Conservation (phyloP, 2,329 filamentous ascomycete species). For the Ceratocystis albifundus region DNA sequence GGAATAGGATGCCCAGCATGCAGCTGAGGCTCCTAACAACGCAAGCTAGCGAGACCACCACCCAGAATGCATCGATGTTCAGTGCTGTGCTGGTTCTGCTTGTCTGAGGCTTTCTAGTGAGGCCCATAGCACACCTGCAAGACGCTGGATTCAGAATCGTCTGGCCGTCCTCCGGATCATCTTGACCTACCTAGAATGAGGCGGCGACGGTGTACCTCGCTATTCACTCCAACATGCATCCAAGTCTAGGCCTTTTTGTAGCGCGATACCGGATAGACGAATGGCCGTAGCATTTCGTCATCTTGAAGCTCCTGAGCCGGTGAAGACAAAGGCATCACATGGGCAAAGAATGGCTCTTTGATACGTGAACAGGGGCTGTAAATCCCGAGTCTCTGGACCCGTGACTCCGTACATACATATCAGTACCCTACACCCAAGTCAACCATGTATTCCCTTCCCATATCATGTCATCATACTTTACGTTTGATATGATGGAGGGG, state of each 20-base stretch:
- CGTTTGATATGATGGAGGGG: background rate
- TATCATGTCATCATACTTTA: constrained; percentile 2
- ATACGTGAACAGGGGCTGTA: background rate
- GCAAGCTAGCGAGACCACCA: background rate
- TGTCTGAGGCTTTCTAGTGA: constrained; percentile 1
- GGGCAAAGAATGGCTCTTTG: background rate
- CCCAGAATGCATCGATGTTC: background rate
- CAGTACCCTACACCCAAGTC: background rate
- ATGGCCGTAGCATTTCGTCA: too few species aligned
- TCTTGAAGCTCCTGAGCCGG: too few species aligned
- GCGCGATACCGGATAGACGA: too few species aligned
- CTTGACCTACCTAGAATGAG: too few species aligned
- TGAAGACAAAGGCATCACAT: too few species aligned
- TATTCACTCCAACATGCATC: too few species aligned
- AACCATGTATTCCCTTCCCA: background rate
- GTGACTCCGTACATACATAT: background rate
- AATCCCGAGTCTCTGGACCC: background rate
- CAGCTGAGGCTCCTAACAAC: background rate
- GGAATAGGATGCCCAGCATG: too few species aligned
- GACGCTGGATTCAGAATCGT: background rate
- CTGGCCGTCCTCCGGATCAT: too few species aligned
- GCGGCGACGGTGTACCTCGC: too few species aligned
- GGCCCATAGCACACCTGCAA: background rate
- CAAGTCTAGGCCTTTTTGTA: too few species aligned
- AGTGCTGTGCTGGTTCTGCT: background rate